Evolutionary conservation across 2,329 filamentous ascomycete genomes (phyloP), one percentile per base, ranked within the genome.

Genomic region (Penicillium sp.): DNA sequence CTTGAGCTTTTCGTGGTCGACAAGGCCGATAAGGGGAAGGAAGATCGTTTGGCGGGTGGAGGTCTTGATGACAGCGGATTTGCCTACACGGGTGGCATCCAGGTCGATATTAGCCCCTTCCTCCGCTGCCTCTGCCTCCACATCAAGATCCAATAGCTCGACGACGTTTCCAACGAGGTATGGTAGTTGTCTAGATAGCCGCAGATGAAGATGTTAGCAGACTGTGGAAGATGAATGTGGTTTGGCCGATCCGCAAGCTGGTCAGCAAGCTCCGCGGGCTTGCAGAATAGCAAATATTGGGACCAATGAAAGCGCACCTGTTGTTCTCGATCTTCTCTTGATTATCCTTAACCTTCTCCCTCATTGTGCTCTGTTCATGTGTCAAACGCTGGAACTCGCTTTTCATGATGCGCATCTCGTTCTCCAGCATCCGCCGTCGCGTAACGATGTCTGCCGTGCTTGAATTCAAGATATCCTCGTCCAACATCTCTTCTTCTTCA

Each of bases 241-340:
- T 18, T 18, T 32, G 13, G 32, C 41, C 16, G 48, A 44, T 23
- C 34, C 42, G 38, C 47, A 47, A 34, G 38, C 38, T 27, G 49
- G 57, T 41, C 48, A 51, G 40, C 46, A 56, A 63, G 55, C 59
- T 62, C 54, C 57, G 53, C 57, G 49, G 53, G 44, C 36, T 48
- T 32, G 41, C 55, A 34, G 39, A 26, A 51, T 29, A 19, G 23
- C 36, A 35, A 47, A 38, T 36, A 29, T 14, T 16, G 38, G 38
- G 27, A 43, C 39, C 45, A 32, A 23, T 35, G 30, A 40, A 51
- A 44, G 23, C 65, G 48, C 79, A 96, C 92, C 91, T 85, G 81
- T 99, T 99, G 78, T 99, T 97, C 64, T 95, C 92, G 69, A 99
- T 99, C 84, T 99, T 99, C 66, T 99, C 95, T 69, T 90, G 79